Conservation (phyloP, 139 green algal species). For the Edaphochlamys debaryana region DNA sequence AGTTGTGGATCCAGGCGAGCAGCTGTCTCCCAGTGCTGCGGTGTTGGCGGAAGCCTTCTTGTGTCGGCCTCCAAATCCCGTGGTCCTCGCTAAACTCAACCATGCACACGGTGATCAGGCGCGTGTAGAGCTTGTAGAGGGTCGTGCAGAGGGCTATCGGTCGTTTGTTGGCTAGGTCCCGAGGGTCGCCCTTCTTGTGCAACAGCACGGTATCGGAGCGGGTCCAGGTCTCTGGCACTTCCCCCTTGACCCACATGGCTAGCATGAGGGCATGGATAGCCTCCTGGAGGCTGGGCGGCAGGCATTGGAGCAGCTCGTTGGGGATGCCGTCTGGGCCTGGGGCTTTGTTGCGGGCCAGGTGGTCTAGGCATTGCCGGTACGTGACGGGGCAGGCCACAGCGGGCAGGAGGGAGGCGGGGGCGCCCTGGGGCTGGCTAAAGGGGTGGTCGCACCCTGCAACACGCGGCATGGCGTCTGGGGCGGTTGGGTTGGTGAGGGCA, state of each 20-base stretch:
- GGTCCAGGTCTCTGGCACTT: conserved; percentile 48
- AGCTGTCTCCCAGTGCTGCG: conserved; percentile 3
- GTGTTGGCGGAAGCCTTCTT: not conserved
- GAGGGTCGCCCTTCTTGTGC: conserved; percentile 42
- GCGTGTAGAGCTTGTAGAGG: conserved; percentile 62
- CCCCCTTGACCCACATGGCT: conserved; percentile 46
- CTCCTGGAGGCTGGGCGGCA: conserved; percentile 26
- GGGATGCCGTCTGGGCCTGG: not conserved
- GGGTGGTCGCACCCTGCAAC: no score
- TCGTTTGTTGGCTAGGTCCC: conserved; percentile 38
- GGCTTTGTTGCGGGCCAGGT: not conserved
- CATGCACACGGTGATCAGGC: conserved; percentile 36
- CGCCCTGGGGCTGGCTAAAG: no score
- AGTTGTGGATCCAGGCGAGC: not conserved
- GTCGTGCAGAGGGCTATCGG: conserved; percentile 43
- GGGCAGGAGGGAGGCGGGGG: no score
- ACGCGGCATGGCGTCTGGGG: no score
- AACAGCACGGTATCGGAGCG: conserved; percentile 48
- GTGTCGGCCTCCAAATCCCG: not conserved
- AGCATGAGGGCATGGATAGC: not conserved
- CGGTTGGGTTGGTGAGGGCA: no score
- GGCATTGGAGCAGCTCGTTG: conserved; percentile 23
- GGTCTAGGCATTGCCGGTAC: not conserved
- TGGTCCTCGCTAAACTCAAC: not conserved
- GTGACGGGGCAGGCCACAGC: no score